A percentile compares a stretch with the other conserved stretches of the same genome.
Evolutionary conservation across 495 filamentous ascomycete genomes (phyloP).

Genomic region (Pseudomonodictys pantanalensis): DNA sequence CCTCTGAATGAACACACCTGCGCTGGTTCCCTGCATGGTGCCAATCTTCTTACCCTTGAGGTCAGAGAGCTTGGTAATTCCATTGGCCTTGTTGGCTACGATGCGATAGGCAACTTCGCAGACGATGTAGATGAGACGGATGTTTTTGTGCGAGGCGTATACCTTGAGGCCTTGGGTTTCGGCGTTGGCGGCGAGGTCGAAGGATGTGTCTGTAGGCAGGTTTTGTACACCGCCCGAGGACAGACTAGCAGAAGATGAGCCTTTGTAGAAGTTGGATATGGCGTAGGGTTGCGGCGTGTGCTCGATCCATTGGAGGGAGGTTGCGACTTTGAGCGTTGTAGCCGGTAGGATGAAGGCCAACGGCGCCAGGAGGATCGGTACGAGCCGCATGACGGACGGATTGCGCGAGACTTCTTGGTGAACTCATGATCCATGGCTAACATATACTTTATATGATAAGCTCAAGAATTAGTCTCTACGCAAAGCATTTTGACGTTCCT

Average conservation of each 20-base stretch:
- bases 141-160: constrained; percentile 42
- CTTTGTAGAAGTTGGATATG: constrained; percentile 40
- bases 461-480: no score
- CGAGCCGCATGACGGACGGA: no score
- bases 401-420: no score
- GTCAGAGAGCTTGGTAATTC: constrained; percentile 39
- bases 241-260: neutral
- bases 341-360: neutral
- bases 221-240: constrained; percentile 38
- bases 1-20: constrained; percentile 44
- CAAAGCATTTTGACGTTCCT: no score
- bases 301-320: constrained; percentile 38
- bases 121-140: constrained; percentile 46
- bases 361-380: neutral
- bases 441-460: no score
- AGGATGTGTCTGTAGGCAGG: constrained; percentile 31
- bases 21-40: constrained; percentile 42
- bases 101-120: constrained; percentile 47
- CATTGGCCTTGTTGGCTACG: constrained; percentile 43
- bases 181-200: constrained; percentile 46
- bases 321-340: constrained; percentile 35
- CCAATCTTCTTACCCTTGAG: constrained; percentile 48
- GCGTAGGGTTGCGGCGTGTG: constrained; percentile 39
- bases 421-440: no score
- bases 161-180: constrained; percentile 48